Evolutionary conservation across 192 early-diverging fungal species (phyloP), one percentile per base, ranked within the genome.

Genomic region (Linnemannia elongata): DNA sequence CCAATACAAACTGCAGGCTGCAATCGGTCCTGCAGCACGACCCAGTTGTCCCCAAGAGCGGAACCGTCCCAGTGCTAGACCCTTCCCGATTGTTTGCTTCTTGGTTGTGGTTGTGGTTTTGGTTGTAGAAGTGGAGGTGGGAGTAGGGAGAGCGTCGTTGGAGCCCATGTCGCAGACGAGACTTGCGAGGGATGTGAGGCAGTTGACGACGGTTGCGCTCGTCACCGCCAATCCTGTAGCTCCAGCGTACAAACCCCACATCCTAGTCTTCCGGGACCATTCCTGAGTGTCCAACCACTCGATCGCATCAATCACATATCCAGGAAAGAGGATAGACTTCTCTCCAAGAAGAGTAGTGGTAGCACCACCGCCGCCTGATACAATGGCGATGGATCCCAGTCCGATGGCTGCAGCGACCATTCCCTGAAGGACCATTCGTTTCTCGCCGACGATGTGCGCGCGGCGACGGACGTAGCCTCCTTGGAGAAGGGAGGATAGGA

Each of bases 161-260:
- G 88, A 89, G 20, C 80, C 77, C 78, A 83, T 85, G 54, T 88
- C 85, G 72, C 93, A 91, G 55, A 92, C 90, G 54, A 66, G 60
- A 85, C 93, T 93, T 27, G 95, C 96, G 78, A 97, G 66, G 52
- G 93, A 92, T 4, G 96, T 99, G 52, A 99, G 87, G 66, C 94
- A 95, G 82, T 96, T 99, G 47, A 98, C 97, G 0, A 99, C 98
- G 0, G 98, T 99, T 17, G 97, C 98, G 77, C 95, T 96, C 0
- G 98, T 97, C 68, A 99, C 90, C 0, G 97, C 96, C 82, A 99
- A 90, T 36, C 94, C 96, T n/a, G 95, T 88, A 0, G 97, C 95
- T 8, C 97, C 97, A 60, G 93, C 82, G 78, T 93, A 97, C 20
- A 90, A 72, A 47, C 84, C 85, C 85, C 85, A 87, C 85, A 87